Conservation (phyloP, 306 rosid species). For the Trifolium repens region DNA sequence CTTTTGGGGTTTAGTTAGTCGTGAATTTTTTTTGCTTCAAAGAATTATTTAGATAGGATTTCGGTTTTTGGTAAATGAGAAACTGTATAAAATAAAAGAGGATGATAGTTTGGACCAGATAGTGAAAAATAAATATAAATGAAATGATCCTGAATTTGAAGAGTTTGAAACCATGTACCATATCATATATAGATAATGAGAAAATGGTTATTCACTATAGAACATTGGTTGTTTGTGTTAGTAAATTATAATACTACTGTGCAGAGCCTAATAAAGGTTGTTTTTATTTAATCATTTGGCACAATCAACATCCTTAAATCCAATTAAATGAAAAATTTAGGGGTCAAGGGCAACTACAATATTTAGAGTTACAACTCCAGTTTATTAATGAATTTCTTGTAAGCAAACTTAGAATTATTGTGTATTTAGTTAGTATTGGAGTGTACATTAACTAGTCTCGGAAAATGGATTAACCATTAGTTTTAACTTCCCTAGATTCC, state of each 20-base stretch:
- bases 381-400: not conserved
- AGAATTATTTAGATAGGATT: not conserved
- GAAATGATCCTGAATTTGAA: not conserved
- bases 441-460: not conserved
- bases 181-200: not conserved
- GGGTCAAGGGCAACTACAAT: not conserved
- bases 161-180: not conserved
- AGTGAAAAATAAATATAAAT: not conserved
- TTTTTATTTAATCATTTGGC: not conserved
- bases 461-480: conserved; percentile 17
- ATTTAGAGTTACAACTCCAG: not conserved
- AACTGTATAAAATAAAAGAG: not conserved
- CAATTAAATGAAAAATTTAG: not conserved
- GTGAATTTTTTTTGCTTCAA: not conserved
- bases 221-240: conserved; percentile 4
- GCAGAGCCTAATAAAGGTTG: not conserved
- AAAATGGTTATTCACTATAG: conserved; percentile 7
- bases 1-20: too few relatives aligned
- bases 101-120: not conserved
- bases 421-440: conserved; percentile 3
- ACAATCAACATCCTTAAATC: conserved; percentile 7
- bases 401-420: not conserved
- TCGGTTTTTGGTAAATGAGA: not conserved
- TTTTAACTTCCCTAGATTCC: not conserved
- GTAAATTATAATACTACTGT: not conserved